These are phyloP conservation scores for Hanseniaspora clermontiae DNA, from an alignment of 805 yeast species.

Conservation along the genomic window DNA sequence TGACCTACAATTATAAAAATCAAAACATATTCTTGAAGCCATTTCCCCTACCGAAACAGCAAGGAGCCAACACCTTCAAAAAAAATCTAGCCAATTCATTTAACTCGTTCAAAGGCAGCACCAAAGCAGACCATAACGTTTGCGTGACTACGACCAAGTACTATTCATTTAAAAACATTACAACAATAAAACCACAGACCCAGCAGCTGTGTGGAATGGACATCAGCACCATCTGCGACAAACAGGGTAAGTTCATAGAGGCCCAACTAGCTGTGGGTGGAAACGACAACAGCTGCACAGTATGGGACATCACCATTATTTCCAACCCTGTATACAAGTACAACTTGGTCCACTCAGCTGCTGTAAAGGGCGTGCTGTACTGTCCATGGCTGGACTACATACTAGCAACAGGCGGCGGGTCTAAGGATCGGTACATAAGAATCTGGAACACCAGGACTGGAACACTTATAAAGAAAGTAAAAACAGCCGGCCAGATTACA, in stretches of 20 bases:
- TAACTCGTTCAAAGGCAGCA: background rate
- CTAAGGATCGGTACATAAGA: conserved; percentile 61
- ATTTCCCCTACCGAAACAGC: background rate
- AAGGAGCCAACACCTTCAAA: background rate
- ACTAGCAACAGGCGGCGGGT: conserved; percentile 85
- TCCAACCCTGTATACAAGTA: conserved; percentile 35
- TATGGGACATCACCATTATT: conserved; percentile 52
- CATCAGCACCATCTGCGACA: conserved; percentile 24
- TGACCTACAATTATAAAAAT: background rate
- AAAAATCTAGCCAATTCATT: background rate
- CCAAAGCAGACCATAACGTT: background rate
- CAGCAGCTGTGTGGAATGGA: conserved; percentile 49
- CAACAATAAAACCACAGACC: conserved; percentile 33
- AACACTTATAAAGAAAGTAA: conserved; percentile 43
- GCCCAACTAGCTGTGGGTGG: conserved; percentile 64
- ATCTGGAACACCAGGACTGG: conserved; percentile 84
- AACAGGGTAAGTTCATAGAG: background rate
- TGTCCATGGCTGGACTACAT: conserved; percentile 82
- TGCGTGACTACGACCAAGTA: background rate
- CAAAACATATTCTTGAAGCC: background rate
- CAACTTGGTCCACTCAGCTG: conserved; percentile 59
- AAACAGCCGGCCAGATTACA: conserved; percentile 65
- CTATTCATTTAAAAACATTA: background rate
- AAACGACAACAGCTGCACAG: conserved; percentile 65
- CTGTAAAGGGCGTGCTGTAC: conserved; percentile 78